These are phyloP conservation scores for Podospora anserina DNA, from an alignment of 495 filamentous ascomycete species.

Conservation along the genomic window DNA sequence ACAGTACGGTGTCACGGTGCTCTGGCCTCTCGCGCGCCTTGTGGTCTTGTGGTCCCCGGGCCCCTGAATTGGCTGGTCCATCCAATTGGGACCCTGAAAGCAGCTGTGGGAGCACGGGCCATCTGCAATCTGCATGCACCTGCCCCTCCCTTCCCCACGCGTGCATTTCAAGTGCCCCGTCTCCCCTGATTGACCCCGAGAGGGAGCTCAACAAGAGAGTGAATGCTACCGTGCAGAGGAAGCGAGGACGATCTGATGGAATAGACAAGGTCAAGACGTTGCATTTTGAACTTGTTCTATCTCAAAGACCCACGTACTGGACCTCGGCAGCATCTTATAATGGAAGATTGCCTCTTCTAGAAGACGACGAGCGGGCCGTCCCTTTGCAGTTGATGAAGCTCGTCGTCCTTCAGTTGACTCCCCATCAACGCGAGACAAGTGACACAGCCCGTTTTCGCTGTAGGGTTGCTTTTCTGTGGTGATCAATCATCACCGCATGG, in stretches of 20 bases:
- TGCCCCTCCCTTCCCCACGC: constrained; percentile 5
- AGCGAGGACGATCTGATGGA: background rate
- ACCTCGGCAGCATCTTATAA: background rate
- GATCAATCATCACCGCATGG: background rate
- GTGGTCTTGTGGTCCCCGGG: background rate
- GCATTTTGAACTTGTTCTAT: background rate
- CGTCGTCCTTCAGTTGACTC: background rate
- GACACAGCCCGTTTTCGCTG: too few relatives aligned
- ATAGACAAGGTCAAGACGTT: background rate
- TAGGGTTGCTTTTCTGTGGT: background rate
- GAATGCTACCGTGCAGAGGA: background rate
- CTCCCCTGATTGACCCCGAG: background rate
- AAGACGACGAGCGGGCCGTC: background rate
- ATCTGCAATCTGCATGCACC: background rate
- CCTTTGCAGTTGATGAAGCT: background rate
- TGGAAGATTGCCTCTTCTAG: background rate
- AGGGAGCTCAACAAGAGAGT: too few relatives aligned
- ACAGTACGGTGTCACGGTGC: background rate
- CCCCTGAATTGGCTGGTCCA: background rate
- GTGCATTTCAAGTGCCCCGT: constrained; percentile 3
- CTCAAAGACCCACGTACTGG: background rate
- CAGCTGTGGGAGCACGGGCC: background rate
- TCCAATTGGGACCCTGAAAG: background rate
- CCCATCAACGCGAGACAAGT: background rate
- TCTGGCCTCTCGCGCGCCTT: background rate